These are phyloP conservation scores for Oryza coarctata DNA, from an alignment of 176 grass and related monocot species.

Conservation along the genomic window DNA sequence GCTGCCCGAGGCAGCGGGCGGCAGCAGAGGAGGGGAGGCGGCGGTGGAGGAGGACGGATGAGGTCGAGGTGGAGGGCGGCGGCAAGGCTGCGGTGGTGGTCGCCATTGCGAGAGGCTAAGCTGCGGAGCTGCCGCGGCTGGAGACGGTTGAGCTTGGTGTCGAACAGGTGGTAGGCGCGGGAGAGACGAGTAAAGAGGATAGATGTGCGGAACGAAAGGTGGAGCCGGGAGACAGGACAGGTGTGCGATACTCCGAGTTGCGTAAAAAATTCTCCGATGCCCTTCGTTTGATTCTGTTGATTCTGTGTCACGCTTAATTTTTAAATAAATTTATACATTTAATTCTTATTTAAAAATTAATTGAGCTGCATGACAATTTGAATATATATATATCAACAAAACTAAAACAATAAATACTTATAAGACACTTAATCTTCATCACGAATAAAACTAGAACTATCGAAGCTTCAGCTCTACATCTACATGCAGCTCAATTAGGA, in stretches of 20 bases:
- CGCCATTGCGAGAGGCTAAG: slow-evolving; percentile 29
- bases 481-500: too few species aligned
- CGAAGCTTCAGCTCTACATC: too few species aligned
- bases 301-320: too few species aligned
- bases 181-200: slow-evolving; percentile 40
- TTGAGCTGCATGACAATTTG: too few species aligned
- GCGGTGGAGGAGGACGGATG: slow-evolving; percentile 41
- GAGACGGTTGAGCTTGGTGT: slow-evolving; percentile 23
- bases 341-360: too few species aligned
- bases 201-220: slow-evolving; percentile 41
- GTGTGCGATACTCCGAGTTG: neutral
- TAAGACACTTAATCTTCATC: too few species aligned
- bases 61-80: slow-evolving; percentile 46
- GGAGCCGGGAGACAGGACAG: slow-evolving; percentile 21
- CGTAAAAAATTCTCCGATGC: neutral
- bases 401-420: too few species aligned
- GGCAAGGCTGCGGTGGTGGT: slow-evolving; percentile 52
- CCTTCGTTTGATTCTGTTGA: neutral
- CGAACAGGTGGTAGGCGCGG: slow-evolving; percentile 54
- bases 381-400: too few species aligned
- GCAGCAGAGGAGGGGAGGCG: neutral
- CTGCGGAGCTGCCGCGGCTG: neutral
- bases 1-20: neutral
- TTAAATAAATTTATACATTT: too few species aligned
- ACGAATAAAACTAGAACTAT: too few species aligned